Percentiles rank a stretch among this genome's conserved stretches.
phyloP scores from a whole-genome alignment of 768 basidiomycete genomes.

The Tricholoma terreum region DNA sequence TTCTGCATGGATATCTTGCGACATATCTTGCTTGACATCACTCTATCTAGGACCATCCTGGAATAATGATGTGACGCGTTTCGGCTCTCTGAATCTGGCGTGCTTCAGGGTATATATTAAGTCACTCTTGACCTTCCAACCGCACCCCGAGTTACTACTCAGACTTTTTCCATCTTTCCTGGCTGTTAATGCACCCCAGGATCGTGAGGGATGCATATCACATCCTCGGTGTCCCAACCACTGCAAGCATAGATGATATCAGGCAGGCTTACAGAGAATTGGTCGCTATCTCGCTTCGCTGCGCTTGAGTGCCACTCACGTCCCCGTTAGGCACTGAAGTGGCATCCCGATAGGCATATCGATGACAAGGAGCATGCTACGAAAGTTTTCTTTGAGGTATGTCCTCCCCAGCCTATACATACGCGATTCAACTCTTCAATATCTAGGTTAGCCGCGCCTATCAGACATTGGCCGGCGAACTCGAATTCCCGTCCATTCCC shows the following conservation, averaged over 20 bases:
- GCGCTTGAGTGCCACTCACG: slow-evolving; percentile 15
- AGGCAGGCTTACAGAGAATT: slow-evolving; percentile 57
- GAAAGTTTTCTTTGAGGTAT: slow-evolving; percentile 57
- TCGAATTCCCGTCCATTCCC: slow-evolving; percentile 16
- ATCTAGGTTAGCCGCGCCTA: slow-evolving; percentile 55
- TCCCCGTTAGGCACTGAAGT: slow-evolving; percentile 49
- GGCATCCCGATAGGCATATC: slow-evolving; percentile 67
- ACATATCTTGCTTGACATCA: not conserved
- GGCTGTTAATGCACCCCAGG: not conserved
- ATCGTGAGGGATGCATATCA: not conserved
- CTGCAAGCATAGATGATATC: slow-evolving; percentile 12
- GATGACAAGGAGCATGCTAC: slow-evolving; percentile 50
- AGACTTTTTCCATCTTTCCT: not conserved
- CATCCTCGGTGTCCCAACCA: slow-evolving; percentile 1
- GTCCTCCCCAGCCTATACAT: slow-evolving; percentile 11
- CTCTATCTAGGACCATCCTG: not conserved
- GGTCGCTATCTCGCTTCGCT: slow-evolving; percentile 35
- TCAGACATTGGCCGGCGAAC: slow-evolving; percentile 46
- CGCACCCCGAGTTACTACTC: not conserved
- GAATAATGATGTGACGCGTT: not conserved
- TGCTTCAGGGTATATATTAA: not conserved
- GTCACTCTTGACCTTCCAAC: not conserved
- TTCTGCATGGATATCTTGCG: not conserved
- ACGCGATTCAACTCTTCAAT: slow-evolving; percentile 6
- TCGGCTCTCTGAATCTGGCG: not conserved